These are phyloP conservation scores for Hibiscus syriacus DNA, from an alignment of 345 rosid species.

Conservation along the genomic window DNA sequence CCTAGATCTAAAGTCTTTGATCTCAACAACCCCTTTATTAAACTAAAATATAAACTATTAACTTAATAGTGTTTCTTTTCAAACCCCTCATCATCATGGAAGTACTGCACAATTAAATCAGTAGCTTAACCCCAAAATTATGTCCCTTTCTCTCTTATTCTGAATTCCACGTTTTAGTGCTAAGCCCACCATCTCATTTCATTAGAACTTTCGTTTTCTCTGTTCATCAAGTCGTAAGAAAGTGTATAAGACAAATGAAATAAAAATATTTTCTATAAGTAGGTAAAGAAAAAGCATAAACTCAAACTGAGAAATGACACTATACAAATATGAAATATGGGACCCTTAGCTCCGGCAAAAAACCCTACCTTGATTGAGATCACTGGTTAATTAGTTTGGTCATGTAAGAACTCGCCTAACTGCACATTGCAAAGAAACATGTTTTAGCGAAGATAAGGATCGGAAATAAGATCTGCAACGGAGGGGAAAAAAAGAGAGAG, in stretches of 20 bases:
- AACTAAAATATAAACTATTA: background rate
- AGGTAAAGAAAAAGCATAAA: too few species aligned
- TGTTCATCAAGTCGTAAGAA: conserved; percentile 21
- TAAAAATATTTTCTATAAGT: too few species aligned
- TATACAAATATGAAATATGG: conserved; percentile 11
- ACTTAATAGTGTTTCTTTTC: background rate
- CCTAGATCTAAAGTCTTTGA: conserved; percentile 7
- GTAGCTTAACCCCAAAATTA: conserved; percentile 4
- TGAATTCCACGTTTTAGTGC: conserved; percentile 30
- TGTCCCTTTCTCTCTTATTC: background rate
- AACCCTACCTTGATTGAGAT: conserved; percentile 18
- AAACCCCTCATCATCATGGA: conserved; percentile 1
- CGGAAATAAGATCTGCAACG: background rate
- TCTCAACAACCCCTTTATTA: conserved; percentile 5
- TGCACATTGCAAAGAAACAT: background rate
- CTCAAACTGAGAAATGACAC: background rate
- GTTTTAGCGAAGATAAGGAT: conserved; percentile 4
- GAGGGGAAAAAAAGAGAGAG: background rate
- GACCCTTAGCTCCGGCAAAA: background rate
- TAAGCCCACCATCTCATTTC: conserved; percentile 34
- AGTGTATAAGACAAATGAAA: conserved; percentile 3
- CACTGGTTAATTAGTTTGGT: background rate
- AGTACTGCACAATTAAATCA: conserved; percentile 9
- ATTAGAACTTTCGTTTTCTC: conserved; percentile 8
- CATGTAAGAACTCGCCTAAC: conserved; percentile 3